phyloP scores from a whole-genome alignment of 352 stramenopile genomes.

The Plasmopara viticola region DNA sequence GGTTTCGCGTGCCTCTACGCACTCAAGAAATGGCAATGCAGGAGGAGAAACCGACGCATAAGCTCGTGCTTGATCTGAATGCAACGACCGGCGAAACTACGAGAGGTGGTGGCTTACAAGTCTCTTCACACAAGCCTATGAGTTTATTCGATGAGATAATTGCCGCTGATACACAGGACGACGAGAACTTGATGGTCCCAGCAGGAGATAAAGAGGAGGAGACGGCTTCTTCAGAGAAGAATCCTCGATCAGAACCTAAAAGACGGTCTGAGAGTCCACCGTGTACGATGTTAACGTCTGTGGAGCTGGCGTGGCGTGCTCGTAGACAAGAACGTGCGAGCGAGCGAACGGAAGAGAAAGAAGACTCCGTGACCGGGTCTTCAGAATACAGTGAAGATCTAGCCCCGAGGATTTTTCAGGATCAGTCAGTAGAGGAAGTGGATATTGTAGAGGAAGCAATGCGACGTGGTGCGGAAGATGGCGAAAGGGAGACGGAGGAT shows the following conservation, averaged over 20 bases:
- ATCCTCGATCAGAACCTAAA: neutral
- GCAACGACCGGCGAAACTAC: constrained; percentile 4
- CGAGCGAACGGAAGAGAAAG: constrained; percentile 2
- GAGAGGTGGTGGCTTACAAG: constrained; percentile 10
- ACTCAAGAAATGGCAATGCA: constrained; percentile 7
- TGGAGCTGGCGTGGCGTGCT: constrained; percentile 23
- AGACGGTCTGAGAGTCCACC: constrained; percentile 11
- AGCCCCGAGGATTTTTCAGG: constrained; percentile 15
- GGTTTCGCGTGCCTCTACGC: constrained; percentile 22
- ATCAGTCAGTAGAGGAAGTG: constrained; percentile 5
- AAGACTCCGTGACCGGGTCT: constrained; percentile 6
- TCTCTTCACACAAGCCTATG: neutral
- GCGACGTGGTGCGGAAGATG: constrained; percentile 13
- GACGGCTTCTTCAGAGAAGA: constrained; percentile 2
- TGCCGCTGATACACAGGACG: constrained; percentile 44
- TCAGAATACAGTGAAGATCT: constrained; percentile 33
- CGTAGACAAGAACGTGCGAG: constrained; percentile 12
- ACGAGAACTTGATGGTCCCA: constrained; percentile 13
- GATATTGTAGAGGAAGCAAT: constrained; percentile 2
- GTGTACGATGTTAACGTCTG: constrained; percentile 15
- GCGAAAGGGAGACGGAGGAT: constrained; percentile 16
- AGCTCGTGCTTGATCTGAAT: constrained; percentile 34
- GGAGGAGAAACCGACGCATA: constrained; percentile 10
- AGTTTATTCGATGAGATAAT: constrained; percentile 46
- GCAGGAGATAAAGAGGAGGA: neutral